Conservation (phyloP, 805 yeast species). For the Metschnikowia kofuensis region DNA sequence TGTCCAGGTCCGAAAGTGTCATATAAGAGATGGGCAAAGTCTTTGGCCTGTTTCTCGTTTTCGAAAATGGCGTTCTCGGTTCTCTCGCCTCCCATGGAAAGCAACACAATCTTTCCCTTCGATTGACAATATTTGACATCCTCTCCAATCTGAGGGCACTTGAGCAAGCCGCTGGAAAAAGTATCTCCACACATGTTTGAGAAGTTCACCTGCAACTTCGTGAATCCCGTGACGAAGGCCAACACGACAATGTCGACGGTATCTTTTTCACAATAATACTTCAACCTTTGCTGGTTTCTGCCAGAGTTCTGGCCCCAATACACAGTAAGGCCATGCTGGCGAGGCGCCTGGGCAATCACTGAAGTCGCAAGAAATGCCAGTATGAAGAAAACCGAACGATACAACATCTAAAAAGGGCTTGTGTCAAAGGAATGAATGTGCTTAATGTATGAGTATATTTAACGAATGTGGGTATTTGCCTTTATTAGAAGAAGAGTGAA, state of each 20-base stretch:
- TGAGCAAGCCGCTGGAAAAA: slow-evolving; percentile 40
- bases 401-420: neutral
- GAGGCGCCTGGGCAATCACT: neutral
- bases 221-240: slow-evolving; percentile 67
- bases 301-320: slow-evolving; percentile 87
- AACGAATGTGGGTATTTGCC: too few relatives aligned
- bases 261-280: slow-evolving; percentile 60
- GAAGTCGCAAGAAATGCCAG: neutral
- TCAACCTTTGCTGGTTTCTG: slow-evolving; percentile 41
- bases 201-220: slow-evolving; percentile 46
- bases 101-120: slow-evolving; percentile 13
- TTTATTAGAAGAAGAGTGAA: too few relatives aligned
- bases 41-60: slow-evolving; percentile 52
- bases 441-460: too few relatives aligned
- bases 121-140: slow-evolving; percentile 15
- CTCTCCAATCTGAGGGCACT: slow-evolving; percentile 13
- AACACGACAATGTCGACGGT: slow-evolving; percentile 70
- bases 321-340: slow-evolving; percentile 53
- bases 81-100: slow-evolving; percentile 48
- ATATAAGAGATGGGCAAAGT: slow-evolving; percentile 46
- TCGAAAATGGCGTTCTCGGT: slow-evolving; percentile 53
- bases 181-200: slow-evolving; percentile 47
- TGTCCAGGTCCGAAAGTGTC: slow-evolving; percentile 37
- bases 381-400: neutral
- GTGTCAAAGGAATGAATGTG: neutral